Conservation (phyloP, 352 stramenopile genomes). For the Pythium volutum region DNA sequence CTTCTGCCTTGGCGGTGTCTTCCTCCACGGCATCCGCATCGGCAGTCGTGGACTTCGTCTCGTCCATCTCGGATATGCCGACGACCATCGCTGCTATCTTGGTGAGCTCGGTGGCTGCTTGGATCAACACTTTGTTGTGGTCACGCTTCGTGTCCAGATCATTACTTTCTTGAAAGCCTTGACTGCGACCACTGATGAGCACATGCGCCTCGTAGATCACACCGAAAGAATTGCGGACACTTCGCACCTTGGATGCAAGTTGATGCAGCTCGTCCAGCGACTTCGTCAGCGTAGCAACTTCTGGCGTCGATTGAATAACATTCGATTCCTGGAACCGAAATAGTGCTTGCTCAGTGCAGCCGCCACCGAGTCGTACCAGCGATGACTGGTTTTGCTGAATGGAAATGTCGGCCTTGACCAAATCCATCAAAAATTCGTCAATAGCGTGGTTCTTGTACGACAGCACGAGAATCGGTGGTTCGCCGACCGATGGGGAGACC, state of each 20-base stretch:
- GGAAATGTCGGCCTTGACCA: slow-evolving; percentile 52
- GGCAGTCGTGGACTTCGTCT: neutral
- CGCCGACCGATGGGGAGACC: slow-evolving; percentile 56
- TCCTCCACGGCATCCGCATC: neutral
- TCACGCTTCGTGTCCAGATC: slow-evolving; percentile 3
- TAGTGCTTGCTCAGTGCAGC: slow-evolving; percentile 58
- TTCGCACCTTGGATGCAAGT: slow-evolving; percentile 12
- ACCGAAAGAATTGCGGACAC: slow-evolving; percentile 14
- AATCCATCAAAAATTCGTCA: slow-evolving; percentile 81
- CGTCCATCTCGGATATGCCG: neutral
- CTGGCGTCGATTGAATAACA: slow-evolving; percentile 13
- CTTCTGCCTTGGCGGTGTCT: neutral
- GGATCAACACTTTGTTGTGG: slow-evolving; percentile 3
- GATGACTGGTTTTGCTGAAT: slow-evolving; percentile 26
- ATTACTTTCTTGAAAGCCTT: neutral
- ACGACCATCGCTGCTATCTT: neutral
- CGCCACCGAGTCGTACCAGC: slow-evolving; percentile 63
- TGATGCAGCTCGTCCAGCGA: slow-evolving; percentile 20
- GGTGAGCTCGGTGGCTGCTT: slow-evolving; percentile 10
- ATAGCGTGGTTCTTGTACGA: slow-evolving; percentile 90
- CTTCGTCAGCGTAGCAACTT: slow-evolving; percentile 5
- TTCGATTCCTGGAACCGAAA: slow-evolving; percentile 41
- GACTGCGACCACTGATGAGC: neutral
- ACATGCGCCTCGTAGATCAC: slow-evolving; percentile 26
- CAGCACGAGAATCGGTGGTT: slow-evolving; percentile 77